These are phyloP conservation scores for Magnaporthales sp. DNA, from an alignment of 2,329 filamentous ascomycete genomes.

Conservation along the genomic window DNA sequence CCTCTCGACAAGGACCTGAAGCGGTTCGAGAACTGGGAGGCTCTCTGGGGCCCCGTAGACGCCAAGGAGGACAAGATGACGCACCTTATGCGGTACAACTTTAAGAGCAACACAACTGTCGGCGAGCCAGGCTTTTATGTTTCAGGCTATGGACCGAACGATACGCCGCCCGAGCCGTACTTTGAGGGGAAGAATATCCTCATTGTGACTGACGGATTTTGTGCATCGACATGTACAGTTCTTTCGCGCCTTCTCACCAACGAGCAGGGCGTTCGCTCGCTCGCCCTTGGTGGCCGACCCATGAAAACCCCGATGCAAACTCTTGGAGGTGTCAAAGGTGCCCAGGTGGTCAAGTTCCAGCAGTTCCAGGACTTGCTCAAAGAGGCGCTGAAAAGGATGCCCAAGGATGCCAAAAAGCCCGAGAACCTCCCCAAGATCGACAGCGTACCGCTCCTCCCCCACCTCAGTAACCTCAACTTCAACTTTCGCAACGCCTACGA, in stretches of 20 bases:
- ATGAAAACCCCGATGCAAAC: constrained; percentile 45
- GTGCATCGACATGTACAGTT: constrained; percentile 17
- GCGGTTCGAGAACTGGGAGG: background rate
- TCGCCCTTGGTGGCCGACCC: constrained; percentile 52
- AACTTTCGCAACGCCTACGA: constrained; percentile 32
- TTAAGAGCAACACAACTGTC: constrained; percentile 10
- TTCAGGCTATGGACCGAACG: constrained; percentile 4
- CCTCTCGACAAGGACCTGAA: background rate
- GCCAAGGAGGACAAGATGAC: background rate
- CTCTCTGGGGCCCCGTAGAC: background rate
- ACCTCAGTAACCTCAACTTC: constrained; percentile 16
- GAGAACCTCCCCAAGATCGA: background rate
- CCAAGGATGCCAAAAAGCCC: background rate
- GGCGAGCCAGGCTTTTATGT: constrained; percentile 8
- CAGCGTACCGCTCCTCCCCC: constrained; percentile 10
- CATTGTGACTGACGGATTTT: constrained; percentile 16
- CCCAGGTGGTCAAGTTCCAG: constrained; percentile 14
- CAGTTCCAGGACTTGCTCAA: constrained; percentile 10
- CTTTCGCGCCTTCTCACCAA: constrained; percentile 19
- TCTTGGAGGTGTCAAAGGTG: constrained; percentile 53
- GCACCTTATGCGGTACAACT: constrained; percentile 8
- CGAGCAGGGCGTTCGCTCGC: constrained; percentile 36
- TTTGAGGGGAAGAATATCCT: constrained; percentile 11
- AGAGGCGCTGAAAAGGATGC: constrained; percentile 10
- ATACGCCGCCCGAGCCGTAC: constrained; percentile 2